Conservation (phyloP, 805 yeast genomes). For the Danielia oregonensis region DNA sequence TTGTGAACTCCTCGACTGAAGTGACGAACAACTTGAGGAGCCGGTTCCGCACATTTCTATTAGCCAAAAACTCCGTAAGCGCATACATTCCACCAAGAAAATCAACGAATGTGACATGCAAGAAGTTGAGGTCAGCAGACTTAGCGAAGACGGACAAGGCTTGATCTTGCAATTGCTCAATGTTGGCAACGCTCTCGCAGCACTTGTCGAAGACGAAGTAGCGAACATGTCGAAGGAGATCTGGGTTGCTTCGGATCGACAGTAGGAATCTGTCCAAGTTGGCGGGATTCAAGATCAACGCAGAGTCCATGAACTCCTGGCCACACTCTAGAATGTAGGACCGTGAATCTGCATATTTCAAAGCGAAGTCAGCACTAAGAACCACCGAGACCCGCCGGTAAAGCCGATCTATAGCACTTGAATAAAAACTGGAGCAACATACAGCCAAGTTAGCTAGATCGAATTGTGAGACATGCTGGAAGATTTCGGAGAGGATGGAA, state of each 20-base stretch:
- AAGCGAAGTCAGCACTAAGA: slow-evolving; percentile 26
- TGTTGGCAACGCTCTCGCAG: slow-evolving; percentile 10
- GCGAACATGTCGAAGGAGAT: slow-evolving; percentile 20
- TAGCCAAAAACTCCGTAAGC: background rate
- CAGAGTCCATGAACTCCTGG: slow-evolving; percentile 25
- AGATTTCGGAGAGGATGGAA: slow-evolving; percentile 9
- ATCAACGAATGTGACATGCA: slow-evolving; percentile 31
- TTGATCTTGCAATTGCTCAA: slow-evolving; percentile 7
- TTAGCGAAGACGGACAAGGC: slow-evolving; percentile 14
- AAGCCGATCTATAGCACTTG: slow-evolving; percentile 20
- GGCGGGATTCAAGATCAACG: slow-evolving; percentile 20
- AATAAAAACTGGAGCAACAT: slow-evolving; percentile 20
- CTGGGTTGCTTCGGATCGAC: slow-evolving; percentile 16
- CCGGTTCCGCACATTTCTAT: slow-evolving; percentile 13
- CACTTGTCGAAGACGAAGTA: slow-evolving; percentile 35
- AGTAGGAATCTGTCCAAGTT: slow-evolving; percentile 18
- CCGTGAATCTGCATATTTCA: slow-evolving; percentile 12
- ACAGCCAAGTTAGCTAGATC: slow-evolving; percentile 24
- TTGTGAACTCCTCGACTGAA: slow-evolving; percentile 18
- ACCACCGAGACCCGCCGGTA: slow-evolving; percentile 29
- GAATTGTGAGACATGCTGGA: slow-evolving; percentile 28
- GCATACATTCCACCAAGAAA: slow-evolving; percentile 3
- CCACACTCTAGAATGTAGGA: slow-evolving; percentile 26
- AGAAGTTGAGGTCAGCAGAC: slow-evolving; percentile 23
- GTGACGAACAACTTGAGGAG: slow-evolving; percentile 31